Evolutionary conservation across 73 alveolate species (phyloP).

Genomic region (Stentor roeselii): DNA sequence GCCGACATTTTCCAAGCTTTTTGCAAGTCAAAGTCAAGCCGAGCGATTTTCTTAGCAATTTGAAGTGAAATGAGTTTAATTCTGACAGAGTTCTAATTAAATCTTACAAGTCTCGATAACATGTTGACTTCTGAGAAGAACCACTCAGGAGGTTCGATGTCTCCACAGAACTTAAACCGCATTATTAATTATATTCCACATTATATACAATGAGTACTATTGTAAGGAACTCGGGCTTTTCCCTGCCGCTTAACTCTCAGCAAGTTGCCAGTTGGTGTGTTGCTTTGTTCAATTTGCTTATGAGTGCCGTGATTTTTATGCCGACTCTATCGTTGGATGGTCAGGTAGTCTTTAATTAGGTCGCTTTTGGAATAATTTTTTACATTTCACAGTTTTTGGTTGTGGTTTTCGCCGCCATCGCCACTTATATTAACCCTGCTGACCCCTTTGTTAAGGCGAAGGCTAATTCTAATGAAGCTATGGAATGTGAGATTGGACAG

Average conservation of each 20-base stretch:
- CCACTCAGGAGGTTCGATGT: slow-evolving; percentile 26
- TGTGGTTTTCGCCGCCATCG: not conserved
- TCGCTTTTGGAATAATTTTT: not conserved
- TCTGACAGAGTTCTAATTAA: slow-evolving; percentile 3
- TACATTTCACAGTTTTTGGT: not conserved
- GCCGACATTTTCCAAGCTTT: slow-evolving; percentile 22
- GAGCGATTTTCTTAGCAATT: slow-evolving; percentile 10
- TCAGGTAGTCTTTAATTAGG: not conserved
- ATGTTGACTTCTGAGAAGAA: not conserved
- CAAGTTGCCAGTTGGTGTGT: not conserved
- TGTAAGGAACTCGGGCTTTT: not conserved
- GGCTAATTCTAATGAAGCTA: not conserved
- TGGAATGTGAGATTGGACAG: slow-evolving; percentile 7
- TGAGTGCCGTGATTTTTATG: not conserved
- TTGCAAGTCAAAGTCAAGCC: slow-evolving; percentile 3
- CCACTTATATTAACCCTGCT: not conserved
- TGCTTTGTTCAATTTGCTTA: not conserved
- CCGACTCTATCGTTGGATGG: not conserved
- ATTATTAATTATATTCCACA: not conserved
- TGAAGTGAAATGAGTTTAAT: not conserved
- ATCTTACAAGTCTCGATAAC: slow-evolving; percentile 11
- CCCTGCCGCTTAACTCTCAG: not conserved
- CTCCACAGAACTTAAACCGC: slow-evolving; percentile 28
- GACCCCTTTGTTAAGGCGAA: not conserved
- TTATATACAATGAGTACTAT: not conserved